phyloP scores from a whole-genome alignment of 805 yeast species.

The Saturnispora serradocipensis region DNA sequence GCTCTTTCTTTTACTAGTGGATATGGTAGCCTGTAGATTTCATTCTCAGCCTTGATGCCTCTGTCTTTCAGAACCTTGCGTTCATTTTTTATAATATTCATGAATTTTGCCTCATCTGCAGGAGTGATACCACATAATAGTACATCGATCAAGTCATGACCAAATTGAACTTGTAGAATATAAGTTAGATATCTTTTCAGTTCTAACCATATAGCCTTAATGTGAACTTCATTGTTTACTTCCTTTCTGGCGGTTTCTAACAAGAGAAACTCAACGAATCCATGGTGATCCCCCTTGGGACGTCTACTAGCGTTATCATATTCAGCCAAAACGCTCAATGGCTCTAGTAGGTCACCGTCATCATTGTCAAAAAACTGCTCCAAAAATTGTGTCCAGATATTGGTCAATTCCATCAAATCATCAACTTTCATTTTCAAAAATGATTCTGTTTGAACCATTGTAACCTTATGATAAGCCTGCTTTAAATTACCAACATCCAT shows the following conservation, averaged over 20 bases:
- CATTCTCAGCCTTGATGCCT: constrained; percentile 10
- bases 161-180: constrained; percentile 74
- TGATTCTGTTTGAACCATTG: constrained; percentile 42
- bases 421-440: constrained; percentile 43
- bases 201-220: constrained; percentile 47
- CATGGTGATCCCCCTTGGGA: constrained; percentile 12
- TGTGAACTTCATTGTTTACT: constrained; percentile 1
- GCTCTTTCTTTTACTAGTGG: constrained; percentile 72
- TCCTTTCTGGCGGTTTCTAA: constrained; percentile 5
- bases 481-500: constrained; percentile 52
- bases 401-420: constrained; percentile 37
- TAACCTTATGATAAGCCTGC: constrained; percentile 40
- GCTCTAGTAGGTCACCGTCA: neutral
- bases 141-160: constrained; percentile 46
- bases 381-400: constrained; percentile 33
- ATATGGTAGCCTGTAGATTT: constrained; percentile 36
- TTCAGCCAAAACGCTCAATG: constrained; percentile 5
- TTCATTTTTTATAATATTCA: constrained; percentile 44
- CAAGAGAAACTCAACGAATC: constrained; percentile 8
- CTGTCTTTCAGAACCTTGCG: constrained; percentile 21
- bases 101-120: constrained; percentile 60
- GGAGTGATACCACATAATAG: constrained; percentile 57
- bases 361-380: constrained; percentile 21
- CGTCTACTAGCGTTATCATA: constrained; percentile 31
- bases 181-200: constrained; percentile 77